Evolutionary conservation across 306 rosid genomes (phyloP), one percentile per base, ranked within the genome.

Genomic region (Vachellia collinsii): DNA sequence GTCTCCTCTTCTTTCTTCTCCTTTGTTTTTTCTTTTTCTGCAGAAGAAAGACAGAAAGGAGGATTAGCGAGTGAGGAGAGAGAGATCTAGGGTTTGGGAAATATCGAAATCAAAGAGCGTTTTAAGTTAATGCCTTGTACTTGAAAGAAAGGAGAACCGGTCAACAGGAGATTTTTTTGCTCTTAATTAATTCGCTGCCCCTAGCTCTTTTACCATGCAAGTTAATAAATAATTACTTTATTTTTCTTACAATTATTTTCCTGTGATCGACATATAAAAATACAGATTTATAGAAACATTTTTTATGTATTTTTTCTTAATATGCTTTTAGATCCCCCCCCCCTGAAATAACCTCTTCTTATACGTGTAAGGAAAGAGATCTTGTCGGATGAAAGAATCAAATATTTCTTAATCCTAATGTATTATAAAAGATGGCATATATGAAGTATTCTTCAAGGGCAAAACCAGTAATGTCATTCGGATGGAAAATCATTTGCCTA

Each of bases 141-240:
- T 76, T 80, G 80, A 85, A 47, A 56, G 3, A 4, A 71, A 58
- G 69, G 77, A 85, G 89, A 88, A 85, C 81, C 75, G 82, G 84
- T 88, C 87, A 88, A 85, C 23, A 43, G 34, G 84, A 78, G 62
- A 72, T 69, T 83, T 68, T 87, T 82, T 82, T 23, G 43, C 81
- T 81, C 78, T 75, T 74, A 53, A 19, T 19, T 53, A 1, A 19
- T 29, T 29, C 34, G 34, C 0, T 17, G 3, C 59, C 23, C 73
- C 65, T 62, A 23, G 79, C 83, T 67, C 80, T 72, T 72, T 80
- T 78, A 68, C 79, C 71, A 81, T 73, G 19, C 25, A 61, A 10
- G 16, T 29, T 29, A 29, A 29, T 29, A 1, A 29, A 29, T 29
- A 29, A 29, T 29, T n/a, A 23, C 7, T 1, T 61, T 11, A 25